These are phyloP conservation scores for Thoreauomyces humboldtii DNA, from an alignment of 192 early-diverging fungal species.

Conservation along the genomic window DNA sequence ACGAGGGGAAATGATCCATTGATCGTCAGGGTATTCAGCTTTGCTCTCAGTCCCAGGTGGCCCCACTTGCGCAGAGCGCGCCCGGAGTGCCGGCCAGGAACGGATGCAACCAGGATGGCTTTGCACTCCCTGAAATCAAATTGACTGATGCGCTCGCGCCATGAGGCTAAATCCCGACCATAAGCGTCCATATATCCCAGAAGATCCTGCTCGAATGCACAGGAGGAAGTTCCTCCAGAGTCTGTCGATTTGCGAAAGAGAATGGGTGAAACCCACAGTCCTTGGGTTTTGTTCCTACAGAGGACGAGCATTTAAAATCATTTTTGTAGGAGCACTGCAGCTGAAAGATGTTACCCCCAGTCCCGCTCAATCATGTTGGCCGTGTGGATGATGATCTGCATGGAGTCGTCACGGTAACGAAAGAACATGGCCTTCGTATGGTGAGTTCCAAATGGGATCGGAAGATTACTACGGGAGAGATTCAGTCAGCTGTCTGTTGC, in stretches of 20 bases:
- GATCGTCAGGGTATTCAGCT: constrained; percentile 27
- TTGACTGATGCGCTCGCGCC: constrained; percentile 32
- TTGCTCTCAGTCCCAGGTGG: constrained; percentile 39
- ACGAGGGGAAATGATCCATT: no score
- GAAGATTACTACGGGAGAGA: constrained; percentile 2
- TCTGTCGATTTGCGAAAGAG: constrained; percentile 33
- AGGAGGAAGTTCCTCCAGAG: constrained; percentile 10
- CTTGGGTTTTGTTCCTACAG: constrained; percentile 61
- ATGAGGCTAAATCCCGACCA: constrained; percentile 22
- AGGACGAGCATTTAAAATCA: no score
- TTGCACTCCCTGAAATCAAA: constrained; percentile 53
- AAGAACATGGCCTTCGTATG: constrained; percentile 67
- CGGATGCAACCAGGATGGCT: constrained; percentile 56
- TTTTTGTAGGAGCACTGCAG: no score
- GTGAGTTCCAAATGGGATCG: constrained; percentile 46
- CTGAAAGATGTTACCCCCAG: constrained; percentile 47
- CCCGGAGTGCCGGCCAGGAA: constrained; percentile 55
- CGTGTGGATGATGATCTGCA: constrained; percentile 57
- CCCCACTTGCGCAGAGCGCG: constrained; percentile 53
- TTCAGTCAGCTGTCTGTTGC: background rate
- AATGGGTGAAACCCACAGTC: constrained; percentile 49
- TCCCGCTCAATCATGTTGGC: constrained; percentile 63
- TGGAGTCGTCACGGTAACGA: constrained; percentile 42
- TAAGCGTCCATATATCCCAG: constrained; percentile 53
- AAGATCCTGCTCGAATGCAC: constrained; percentile 56